These are phyloP conservation scores for Ascodesmis nigricans DNA, from an alignment of 495 filamentous ascomycete genomes.

Conservation along the genomic window DNA sequence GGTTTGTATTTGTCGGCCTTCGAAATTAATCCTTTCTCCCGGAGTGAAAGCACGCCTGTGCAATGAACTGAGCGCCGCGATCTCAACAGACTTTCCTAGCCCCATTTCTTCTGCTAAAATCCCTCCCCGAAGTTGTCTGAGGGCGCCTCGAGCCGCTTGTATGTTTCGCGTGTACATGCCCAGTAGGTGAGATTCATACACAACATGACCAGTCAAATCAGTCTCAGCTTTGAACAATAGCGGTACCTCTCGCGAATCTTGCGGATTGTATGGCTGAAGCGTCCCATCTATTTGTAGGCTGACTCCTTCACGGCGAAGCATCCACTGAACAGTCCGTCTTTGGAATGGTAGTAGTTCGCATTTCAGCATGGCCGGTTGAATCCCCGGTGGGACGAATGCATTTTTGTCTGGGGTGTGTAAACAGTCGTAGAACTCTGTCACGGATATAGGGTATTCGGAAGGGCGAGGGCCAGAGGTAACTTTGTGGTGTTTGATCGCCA, in stretches of 20 bases:
- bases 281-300: constrained; percentile 4
- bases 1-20: constrained; percentile 23
- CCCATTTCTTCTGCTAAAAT: constrained; percentile 93
- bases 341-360: constrained; percentile 51
- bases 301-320: constrained; percentile 34
- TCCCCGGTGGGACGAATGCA: too few species aligned
- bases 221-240: constrained; percentile 10
- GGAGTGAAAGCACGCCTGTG: constrained; percentile 29
- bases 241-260: background rate
- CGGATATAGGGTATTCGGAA: too few species aligned
- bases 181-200: constrained; percentile 14
- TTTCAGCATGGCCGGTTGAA: too few species aligned
- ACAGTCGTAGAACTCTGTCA: too few species aligned
- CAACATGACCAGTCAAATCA: constrained; percentile 6
- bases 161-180: constrained; percentile 8
- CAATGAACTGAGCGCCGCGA: constrained; percentile 35
- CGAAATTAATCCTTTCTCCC: constrained; percentile 8
- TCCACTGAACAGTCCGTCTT: constrained; percentile 45
- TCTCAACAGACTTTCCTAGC: constrained; percentile 80
- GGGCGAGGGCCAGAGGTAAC: too few species aligned
- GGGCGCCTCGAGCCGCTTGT: background rate
- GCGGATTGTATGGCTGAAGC: background rate
- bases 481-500: too few species aligned
- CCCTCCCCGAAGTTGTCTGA: constrained; percentile 26
- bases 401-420: too few species aligned